These are phyloP conservation scores for Scheffersomyces insectosa DNA, from an alignment of 1,139 yeast genomes.

Conservation along the genomic window DNA sequence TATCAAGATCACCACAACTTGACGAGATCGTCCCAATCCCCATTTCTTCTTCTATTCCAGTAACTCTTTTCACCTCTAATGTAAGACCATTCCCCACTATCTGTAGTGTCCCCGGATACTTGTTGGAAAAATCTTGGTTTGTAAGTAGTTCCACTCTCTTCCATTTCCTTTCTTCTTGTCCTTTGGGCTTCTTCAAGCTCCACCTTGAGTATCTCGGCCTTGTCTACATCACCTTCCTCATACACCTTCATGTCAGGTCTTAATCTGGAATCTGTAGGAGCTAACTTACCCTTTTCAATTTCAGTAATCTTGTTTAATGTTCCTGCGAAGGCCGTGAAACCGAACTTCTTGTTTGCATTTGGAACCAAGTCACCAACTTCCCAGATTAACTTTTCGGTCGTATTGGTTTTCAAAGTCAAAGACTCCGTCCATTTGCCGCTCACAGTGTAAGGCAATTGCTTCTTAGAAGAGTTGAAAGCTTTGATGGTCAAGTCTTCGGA, in stretches of 20 bases:
- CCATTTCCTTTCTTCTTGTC: conserved; percentile 62
- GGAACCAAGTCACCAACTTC: conserved; percentile 63
- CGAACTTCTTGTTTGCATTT: conserved; percentile 65
- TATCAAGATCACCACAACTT: conserved; percentile 47
- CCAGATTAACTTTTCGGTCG: conserved; percentile 61
- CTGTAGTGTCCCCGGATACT: conserved; percentile 36
- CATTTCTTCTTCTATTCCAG: conserved; percentile 71
- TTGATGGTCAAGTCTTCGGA: conserved; percentile 73
- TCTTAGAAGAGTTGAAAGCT: conserved; percentile 43
- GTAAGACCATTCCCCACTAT: conserved; percentile 58
- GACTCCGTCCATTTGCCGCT: conserved; percentile 80
- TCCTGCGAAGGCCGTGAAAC: conserved; percentile 82
- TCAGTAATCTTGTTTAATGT: conserved; percentile 75
- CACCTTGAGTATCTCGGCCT: conserved; percentile 69
- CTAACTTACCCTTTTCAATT: conserved; percentile 60
- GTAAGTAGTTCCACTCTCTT: conserved; percentile 45
- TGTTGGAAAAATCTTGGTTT: conserved; percentile 66
- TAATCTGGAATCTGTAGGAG: conserved; percentile 87
- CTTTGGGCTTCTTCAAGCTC: conserved; percentile 81
- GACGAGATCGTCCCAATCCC: conserved; percentile 59
- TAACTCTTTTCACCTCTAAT: conserved; percentile 66
- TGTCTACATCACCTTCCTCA: conserved; percentile 65
- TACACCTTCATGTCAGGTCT: conserved; percentile 83
- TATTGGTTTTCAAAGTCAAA: conserved; percentile 42
- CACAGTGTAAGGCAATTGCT: conserved; percentile 42